These are phyloP conservation scores for Cystobasidium slooffiae DNA, from an alignment of 1,284 basidiomycete species.

Conservation along the genomic window DNA sequence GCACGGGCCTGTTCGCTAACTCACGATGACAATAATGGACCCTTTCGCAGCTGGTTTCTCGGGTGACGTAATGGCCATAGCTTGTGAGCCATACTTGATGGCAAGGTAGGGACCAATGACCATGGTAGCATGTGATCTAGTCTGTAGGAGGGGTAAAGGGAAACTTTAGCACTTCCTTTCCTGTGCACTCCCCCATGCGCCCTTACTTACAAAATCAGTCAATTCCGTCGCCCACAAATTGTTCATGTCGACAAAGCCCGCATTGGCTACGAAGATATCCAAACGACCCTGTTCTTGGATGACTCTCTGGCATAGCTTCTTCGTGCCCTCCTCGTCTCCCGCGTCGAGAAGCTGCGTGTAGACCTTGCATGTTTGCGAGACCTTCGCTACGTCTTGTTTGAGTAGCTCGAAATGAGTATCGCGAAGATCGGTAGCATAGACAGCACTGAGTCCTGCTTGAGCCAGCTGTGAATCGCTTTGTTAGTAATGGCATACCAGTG, in stretches of 20 bases:
- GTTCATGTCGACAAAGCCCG: conserved; percentile 31
- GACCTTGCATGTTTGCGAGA: neutral
- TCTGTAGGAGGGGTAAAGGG: neutral
- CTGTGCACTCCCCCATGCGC: too few relatives aligned
- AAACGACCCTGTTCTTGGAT: neutral
- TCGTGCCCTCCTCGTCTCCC: neutral
- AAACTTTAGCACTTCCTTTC: too few relatives aligned
- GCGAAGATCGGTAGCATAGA: conserved; percentile 10
- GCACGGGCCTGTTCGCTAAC: neutral
- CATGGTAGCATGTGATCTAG: conserved; percentile 10
- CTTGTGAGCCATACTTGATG: conserved; percentile 32
- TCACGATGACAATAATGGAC: conserved; percentile 26
- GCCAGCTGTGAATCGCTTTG: neutral
- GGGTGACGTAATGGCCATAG: conserved; percentile 15
- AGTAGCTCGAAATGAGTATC: conserved; percentile 8
- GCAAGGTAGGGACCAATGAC: conserved; percentile 21
- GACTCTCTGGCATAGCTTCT: neutral
- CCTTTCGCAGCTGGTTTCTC: conserved; percentile 17
- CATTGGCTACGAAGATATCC: conserved; percentile 25
- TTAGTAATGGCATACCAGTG: neutral
- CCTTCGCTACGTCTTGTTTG: neutral
- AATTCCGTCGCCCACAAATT: conserved; percentile 19
- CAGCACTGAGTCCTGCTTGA: neutral
- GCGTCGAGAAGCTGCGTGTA: neutral
- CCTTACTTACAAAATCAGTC: conserved; percentile 24